Conservation (phyloP, 768 basidiomycete species). For the Phanerodontia chrysosporium region DNA sequence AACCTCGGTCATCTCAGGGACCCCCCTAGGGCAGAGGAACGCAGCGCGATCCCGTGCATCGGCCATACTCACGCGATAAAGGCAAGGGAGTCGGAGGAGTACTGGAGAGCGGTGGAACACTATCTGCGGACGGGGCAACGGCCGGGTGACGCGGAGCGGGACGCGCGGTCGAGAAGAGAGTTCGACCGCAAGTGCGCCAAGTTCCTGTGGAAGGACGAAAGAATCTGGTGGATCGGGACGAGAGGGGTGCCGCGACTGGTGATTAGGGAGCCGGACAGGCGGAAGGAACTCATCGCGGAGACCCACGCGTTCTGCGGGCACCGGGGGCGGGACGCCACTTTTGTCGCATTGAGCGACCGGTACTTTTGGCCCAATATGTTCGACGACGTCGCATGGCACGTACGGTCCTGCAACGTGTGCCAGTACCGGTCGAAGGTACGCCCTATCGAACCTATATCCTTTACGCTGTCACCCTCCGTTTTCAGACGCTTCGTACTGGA, state of each 20-base stretch:
- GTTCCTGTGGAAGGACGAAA: neutral
- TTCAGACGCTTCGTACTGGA: constrained; percentile 25
- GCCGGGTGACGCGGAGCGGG: neutral
- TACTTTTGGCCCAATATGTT: constrained; percentile 18
- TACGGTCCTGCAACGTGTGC: constrained; percentile 30
- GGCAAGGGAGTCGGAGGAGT: neutral
- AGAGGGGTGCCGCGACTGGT: constrained; percentile 14
- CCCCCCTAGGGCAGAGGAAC: neutral
- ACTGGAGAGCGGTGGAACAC: neutral
- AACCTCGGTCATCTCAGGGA: neutral
- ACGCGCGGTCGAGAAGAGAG: neutral
- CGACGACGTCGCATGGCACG: constrained; percentile 25
- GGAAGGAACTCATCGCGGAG: constrained; percentile 18
- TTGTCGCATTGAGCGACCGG: neutral
- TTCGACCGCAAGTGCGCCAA: neutral
- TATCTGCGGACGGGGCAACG: neutral
- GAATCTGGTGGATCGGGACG: neutral
- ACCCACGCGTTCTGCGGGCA: constrained; percentile 29
- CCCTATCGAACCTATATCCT: constrained; percentile 17
- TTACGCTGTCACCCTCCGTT: constrained; percentile 13
- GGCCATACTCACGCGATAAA: neutral
- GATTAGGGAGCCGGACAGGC: constrained; percentile 9
- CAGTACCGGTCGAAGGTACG: constrained; percentile 25
- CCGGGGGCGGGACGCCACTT: constrained; percentile 24
- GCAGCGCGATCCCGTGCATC: neutral